Percentiles rank a stretch among this genome's conserved stretches.
These are phyloP conservation scores for Morella rubra DNA, from an alignment of 306 rosid genomes.

Conservation along the genomic window DNA sequence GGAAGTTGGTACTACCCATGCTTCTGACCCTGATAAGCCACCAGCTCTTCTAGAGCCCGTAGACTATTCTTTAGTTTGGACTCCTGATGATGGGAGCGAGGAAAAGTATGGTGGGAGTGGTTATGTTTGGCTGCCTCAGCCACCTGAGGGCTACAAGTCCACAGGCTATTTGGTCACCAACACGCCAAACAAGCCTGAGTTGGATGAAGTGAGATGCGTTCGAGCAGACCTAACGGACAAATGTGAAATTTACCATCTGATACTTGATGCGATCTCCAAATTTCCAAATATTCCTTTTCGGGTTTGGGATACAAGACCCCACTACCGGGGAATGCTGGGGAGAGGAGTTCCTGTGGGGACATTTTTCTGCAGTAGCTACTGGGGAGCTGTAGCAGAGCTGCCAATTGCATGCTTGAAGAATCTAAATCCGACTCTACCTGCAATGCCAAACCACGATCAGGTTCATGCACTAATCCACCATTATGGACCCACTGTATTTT, in stretches of 20 bases:
- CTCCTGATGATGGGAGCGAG: slow-evolving; percentile 51
- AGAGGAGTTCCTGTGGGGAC: slow-evolving; percentile 72
- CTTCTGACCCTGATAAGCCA: slow-evolving; percentile 24
- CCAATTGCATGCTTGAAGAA: slow-evolving; percentile 80
- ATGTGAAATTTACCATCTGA: slow-evolving; percentile 55
- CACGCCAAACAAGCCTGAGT: slow-evolving; percentile 55
- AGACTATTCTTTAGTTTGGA: slow-evolving; percentile 66
- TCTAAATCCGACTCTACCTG: slow-evolving; percentile 41
- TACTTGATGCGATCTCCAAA: slow-evolving; percentile 37
- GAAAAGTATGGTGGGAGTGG: slow-evolving; percentile 40
- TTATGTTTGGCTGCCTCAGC: slow-evolving; percentile 80
- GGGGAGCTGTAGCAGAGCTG: slow-evolving; percentile 49
- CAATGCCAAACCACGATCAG: slow-evolving; percentile 75
- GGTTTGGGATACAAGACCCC: slow-evolving; percentile 65
- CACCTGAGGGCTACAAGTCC: slow-evolving; percentile 75
- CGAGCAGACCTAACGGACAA: slow-evolving; percentile 68
- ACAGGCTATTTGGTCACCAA: slow-evolving; percentile 72
- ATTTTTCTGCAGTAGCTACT: slow-evolving; percentile 55
- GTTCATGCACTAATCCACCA: slow-evolving; percentile 75
- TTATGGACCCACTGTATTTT: slow-evolving; percentile 84
- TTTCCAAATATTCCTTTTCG: slow-evolving; percentile 43
- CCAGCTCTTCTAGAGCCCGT: slow-evolving; percentile 65
- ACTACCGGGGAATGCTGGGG: slow-evolving; percentile 61
- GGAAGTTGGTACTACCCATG: slow-evolving; percentile 42
- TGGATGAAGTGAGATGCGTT: slow-evolving; percentile 73